A percentile compares a stretch with the other conserved stretches of the same genome.
phyloP scores from a whole-genome alignment of 1,139 yeast genomes.

The Candida dubliniensis region DNA sequence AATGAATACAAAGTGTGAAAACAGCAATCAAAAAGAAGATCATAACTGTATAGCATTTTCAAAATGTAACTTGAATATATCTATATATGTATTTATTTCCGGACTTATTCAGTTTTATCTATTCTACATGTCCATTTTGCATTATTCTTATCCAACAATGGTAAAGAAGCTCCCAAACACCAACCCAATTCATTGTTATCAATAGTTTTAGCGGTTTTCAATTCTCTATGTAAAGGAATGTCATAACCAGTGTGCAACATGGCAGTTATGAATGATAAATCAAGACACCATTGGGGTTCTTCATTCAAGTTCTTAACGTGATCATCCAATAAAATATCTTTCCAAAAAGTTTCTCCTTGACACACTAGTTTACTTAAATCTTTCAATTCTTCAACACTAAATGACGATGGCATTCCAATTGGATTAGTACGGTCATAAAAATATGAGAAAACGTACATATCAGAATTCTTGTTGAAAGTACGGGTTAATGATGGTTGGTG shows the following conservation, averaged over 20 bases:
- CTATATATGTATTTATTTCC: background rate
- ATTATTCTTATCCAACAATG: slow-evolving; percentile 63
- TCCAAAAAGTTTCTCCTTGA: slow-evolving; percentile 76
- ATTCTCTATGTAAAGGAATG: slow-evolving; percentile 84
- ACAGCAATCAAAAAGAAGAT: no score
- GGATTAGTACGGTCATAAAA: slow-evolving; percentile 94
- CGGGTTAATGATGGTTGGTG: slow-evolving; percentile 89
- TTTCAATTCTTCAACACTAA: slow-evolving; percentile 78
- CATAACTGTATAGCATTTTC: no score
- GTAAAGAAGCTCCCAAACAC: slow-evolving; percentile 98
- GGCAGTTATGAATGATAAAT: slow-evolving; percentile 84
- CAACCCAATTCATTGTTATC: slow-evolving; percentile 91
- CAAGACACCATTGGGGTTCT: slow-evolving; percentile 94
- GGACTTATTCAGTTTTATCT: slow-evolving; percentile 12
- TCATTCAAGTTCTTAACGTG: slow-evolving; percentile 63
- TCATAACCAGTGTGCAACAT: slow-evolving; percentile 94
- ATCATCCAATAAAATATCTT: slow-evolving; percentile 58
- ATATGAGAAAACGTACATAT: slow-evolving; percentile 86
- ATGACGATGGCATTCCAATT: slow-evolving; percentile 89
- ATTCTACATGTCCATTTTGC: slow-evolving; percentile 74
- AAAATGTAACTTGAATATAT: no score
- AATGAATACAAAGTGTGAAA: no score
- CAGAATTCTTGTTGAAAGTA: slow-evolving; percentile 68
- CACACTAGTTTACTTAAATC: slow-evolving; percentile 86
- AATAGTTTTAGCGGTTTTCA: slow-evolving; percentile 87